Evolutionary conservation across 139 green algal species (phyloP), one percentile per base, ranked within the genome.

Genomic region (Deuterostichococcus epilithicus): DNA sequence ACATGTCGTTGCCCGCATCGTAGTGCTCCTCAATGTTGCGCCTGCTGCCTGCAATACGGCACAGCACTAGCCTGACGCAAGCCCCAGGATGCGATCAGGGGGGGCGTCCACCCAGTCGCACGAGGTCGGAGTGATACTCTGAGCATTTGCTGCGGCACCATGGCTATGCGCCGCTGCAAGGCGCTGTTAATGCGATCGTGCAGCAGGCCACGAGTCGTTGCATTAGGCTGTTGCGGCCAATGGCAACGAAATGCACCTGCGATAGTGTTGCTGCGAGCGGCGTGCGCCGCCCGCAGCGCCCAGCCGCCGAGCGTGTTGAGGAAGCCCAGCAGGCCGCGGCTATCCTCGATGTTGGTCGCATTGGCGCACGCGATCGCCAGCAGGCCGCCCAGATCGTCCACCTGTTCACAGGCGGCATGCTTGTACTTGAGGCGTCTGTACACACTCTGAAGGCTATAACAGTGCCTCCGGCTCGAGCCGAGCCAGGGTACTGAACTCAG

Each of bases 11-110:
- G 76, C 95, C 95, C 3, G 92, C 90, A 81, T 99, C 95, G 79
- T 99, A 99, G 85, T 99, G 95, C 81, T 95, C 89, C 86, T 95
- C 90, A 58, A 99, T 99, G 90, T 99, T 98, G 59, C 83, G 85
- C 13, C 90, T 86, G 59, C 83, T 92, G 72, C 90, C 20, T 84
- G 71, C 34, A 76, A 59, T 8, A 18, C 33, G 0, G 42, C 13
- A n/a, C 13, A 52, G 8, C 13, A 52, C 8, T 52, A 52, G 42
- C 13, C 10, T 52, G 10, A 52, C 8, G 42, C 42, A 23, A n/a
- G n/a, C n/a, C n/a, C n/a, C n/a, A n/a, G n/a, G n/a, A n/a, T n/a
- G n/a, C n/a, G n/a, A n/a, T n/a, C n/a, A n/a, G n/a, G n/a, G n/a
- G n/a, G n/a, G n/a, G n/a, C n/a, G n/a, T n/a, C n/a, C n/a, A n/a